These are phyloP conservation scores for Volvox carteri DNA, from an alignment of 163 green algal genomes.

Conservation along the genomic window DNA sequence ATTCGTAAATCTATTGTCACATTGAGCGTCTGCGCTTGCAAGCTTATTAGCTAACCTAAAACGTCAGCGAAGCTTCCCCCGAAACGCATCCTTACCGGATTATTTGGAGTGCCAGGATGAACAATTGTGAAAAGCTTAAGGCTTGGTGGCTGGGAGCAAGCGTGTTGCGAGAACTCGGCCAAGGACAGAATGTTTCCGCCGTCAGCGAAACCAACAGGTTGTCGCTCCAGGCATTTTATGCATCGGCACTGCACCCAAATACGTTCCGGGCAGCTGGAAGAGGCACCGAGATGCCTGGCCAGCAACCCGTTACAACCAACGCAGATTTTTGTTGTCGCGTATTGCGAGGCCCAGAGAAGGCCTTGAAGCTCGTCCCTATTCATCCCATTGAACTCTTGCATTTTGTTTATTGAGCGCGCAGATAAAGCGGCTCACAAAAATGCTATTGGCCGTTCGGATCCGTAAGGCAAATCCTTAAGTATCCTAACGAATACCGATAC, in stretches of 20 bases:
- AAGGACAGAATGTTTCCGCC: slow-evolving; percentile 22
- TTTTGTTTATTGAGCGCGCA: too few species aligned
- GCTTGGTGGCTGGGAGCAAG: neutral
- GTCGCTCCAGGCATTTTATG: neutral
- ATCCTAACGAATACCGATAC: too few species aligned
- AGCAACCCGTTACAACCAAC: neutral
- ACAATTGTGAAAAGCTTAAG: slow-evolving; percentile 9
- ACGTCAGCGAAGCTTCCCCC: too few species aligned
- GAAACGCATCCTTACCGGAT: neutral
- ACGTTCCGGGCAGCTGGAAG: neutral
- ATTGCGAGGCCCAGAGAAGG: neutral
- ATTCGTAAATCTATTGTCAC: too few species aligned
- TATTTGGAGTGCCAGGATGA: slow-evolving; percentile 4
- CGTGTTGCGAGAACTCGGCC: slow-evolving; percentile 5
- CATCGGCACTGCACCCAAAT: slow-evolving; percentile 19
- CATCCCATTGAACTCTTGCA: neutral
- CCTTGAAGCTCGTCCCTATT: neutral
- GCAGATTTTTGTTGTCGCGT: neutral
- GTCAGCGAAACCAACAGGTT: neutral
- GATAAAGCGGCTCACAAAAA: too few species aligned
- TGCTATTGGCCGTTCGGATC: too few species aligned
- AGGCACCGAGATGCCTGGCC: neutral
- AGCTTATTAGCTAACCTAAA: too few species aligned
- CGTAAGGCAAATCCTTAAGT: too few species aligned
- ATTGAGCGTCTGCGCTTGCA: too few species aligned